These are phyloP conservation scores for Roridomyces roridus DNA, from an alignment of 768 basidiomycete genomes.

Conservation along the genomic window DNA sequence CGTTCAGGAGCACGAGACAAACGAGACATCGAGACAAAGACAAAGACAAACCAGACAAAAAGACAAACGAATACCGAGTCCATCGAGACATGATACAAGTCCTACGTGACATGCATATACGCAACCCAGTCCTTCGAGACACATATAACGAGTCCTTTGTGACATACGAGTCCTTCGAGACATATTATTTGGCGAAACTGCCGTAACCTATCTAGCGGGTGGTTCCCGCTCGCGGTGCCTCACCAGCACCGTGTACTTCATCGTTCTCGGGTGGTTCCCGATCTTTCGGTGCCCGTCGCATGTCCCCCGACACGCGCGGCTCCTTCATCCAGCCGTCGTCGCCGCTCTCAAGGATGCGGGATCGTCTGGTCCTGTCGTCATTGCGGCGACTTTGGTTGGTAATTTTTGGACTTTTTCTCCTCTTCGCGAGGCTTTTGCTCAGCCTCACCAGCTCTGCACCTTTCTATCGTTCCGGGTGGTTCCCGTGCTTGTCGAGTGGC, in stretches of 20 bases:
- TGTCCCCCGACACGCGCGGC: neutral
- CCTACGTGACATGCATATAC: too few species aligned
- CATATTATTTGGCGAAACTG: too few species aligned
- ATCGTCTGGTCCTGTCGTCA: neutral
- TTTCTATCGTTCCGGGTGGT: too few species aligned
- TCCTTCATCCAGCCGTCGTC: neutral
- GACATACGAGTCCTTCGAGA: too few species aligned
- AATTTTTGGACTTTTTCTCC: constrained; percentile 17
- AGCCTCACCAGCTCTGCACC: too few species aligned
- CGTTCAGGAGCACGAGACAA: neutral
- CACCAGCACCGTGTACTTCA: constrained; percentile 10
- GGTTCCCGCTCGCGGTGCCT: constrained; percentile 14
- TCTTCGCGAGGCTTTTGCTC: constrained; percentile 16
- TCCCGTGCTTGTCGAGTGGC: too few species aligned
- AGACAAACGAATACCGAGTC: too few species aligned
- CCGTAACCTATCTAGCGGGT: too few species aligned
- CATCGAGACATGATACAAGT: too few species aligned
- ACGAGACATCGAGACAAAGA: neutral
- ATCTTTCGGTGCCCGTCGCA: neutral
- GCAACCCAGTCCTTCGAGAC: too few species aligned
- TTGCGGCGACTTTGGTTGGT: neutral
- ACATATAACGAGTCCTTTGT: too few species aligned
- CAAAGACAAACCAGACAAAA: too few species aligned
- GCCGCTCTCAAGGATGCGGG: neutral
- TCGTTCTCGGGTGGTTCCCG: constrained; percentile 17